A percentile compares a stretch with the other conserved stretches of the same genome.
Conservation (phyloP, 1,284 basidiomycete species). For the Fomes fomentarius region DNA sequence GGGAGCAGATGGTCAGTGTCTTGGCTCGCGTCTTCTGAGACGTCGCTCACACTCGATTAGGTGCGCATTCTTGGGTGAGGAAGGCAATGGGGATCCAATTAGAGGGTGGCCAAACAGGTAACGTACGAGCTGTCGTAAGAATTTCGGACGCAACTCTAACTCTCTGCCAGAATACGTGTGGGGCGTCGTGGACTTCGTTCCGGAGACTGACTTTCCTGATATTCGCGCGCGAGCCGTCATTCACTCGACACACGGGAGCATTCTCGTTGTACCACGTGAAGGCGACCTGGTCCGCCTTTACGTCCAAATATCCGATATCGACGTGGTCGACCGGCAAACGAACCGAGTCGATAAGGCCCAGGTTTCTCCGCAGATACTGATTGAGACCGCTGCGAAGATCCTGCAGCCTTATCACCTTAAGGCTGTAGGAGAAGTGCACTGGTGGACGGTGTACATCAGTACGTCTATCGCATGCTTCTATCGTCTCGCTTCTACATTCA, state of each 20-base stretch:
- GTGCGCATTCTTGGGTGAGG: conserved; percentile 84
- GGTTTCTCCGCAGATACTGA: conserved; percentile 60
- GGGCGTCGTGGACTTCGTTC: conserved; percentile 78
- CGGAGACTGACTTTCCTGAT: conserved; percentile 80
- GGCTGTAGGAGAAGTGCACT: conserved; percentile 63
- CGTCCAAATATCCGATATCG: conserved; percentile 63
- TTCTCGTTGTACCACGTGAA: conserved; percentile 79
- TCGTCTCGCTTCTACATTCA: neutral
- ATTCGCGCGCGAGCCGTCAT: conserved; percentile 70
- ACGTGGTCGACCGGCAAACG: conserved; percentile 48
- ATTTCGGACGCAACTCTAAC: neutral
- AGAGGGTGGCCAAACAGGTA: conserved; percentile 76
- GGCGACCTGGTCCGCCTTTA: conserved; percentile 75
- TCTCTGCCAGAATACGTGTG: conserved; percentile 62
- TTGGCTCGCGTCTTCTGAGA: no score
- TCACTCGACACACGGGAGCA: conserved; percentile 55
- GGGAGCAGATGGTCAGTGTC: conserved; percentile 51
- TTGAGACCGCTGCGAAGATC: conserved; percentile 68
- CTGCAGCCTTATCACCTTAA: conserved; percentile 70
- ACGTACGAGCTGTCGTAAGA: conserved; percentile 25
- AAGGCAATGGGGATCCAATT: conserved; percentile 67
- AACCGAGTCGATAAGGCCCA: conserved; percentile 65
- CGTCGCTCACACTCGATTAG: conserved; percentile 25
- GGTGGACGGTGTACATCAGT: conserved; percentile 81
- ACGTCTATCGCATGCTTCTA: conserved; percentile 17